Percentiles rank a stretch among this genome's conserved stretches.
Evolutionary conservation across 306 rosid genomes (phyloP).

Genomic region (Calophaca sinica): DNA sequence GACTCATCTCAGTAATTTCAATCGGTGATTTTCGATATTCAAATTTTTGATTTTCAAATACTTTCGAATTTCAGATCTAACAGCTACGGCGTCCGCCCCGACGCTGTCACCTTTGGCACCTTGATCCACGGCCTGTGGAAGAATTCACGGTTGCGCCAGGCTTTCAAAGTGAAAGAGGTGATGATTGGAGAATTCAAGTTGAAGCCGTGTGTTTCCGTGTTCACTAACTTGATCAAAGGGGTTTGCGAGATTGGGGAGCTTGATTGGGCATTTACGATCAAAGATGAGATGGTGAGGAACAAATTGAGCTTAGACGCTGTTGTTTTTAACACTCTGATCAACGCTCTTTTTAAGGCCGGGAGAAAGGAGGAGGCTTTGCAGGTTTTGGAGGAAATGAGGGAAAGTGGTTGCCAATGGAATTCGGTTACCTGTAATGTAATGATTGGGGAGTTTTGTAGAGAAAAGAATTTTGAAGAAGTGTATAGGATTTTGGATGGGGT

Average conservation of each 20-base stretch:
- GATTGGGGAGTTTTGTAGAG: conserved; percentile 70
- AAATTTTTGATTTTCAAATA: no score
- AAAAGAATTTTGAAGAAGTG: conserved; percentile 63
- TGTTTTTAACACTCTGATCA: conserved; percentile 63
- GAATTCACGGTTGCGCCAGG: conserved; percentile 49
- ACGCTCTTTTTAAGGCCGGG: conserved; percentile 61
- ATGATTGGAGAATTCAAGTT: conserved; percentile 55
- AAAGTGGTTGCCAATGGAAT: conserved; percentile 57
- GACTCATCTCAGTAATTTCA: no score
- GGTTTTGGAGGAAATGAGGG: conserved; percentile 69
- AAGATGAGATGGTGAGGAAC: conserved; percentile 72
- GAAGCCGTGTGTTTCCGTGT: conserved; percentile 55
- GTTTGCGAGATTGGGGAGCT: conserved; percentile 62
- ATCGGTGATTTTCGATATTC: no score
- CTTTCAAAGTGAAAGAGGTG: conserved; percentile 63
- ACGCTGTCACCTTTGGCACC: conserved; percentile 65
- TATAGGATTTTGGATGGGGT: conserved; percentile 66
- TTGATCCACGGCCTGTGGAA: conserved; percentile 60
- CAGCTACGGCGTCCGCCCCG: conserved; percentile 51
- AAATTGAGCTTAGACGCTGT: conserved; percentile 52
- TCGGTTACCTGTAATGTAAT: conserved; percentile 74
- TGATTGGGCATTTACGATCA: conserved; percentile 56
- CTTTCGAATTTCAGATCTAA: no score
- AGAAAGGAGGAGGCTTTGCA: conserved; percentile 61
- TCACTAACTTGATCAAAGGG: conserved; percentile 65